These are phyloP conservation scores for Chrysosphaeria jannelii DNA, from an alignment of 2,329 filamentous ascomycete genomes.

Conservation along the genomic window DNA sequence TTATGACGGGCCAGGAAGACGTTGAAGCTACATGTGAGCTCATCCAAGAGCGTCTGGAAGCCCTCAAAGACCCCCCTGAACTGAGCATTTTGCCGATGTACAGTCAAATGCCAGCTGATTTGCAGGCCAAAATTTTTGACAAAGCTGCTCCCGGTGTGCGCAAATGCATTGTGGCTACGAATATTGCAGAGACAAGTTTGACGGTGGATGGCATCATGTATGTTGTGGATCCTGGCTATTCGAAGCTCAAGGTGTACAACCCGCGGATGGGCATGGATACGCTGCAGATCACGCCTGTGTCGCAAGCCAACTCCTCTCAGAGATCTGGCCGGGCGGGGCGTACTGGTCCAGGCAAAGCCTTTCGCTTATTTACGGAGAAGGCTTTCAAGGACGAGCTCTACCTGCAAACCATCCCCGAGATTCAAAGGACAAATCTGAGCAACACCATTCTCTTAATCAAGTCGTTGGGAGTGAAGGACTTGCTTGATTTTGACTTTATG, in stretches of 20 bases:
- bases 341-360: slow-evolving; percentile 86
- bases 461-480: slow-evolving; percentile 73
- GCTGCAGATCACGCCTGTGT: slow-evolving; percentile 88
- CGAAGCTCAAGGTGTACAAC: slow-evolving; percentile 96
- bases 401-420: slow-evolving; percentile 87
- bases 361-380: slow-evolving; percentile 75
- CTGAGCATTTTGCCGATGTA: slow-evolving; percentile 91
- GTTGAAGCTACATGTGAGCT: slow-evolving; percentile 93
- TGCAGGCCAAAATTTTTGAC: slow-evolving; percentile 96
- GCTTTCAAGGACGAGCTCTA: slow-evolving; percentile 93
- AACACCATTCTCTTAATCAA: slow-evolving; percentile 89
- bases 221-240: slow-evolving; percentile 85
- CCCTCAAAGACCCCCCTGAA: slow-evolving; percentile 82
- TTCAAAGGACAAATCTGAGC: slow-evolving; percentile 81
- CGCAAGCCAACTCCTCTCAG: slow-evolving; percentile 83
- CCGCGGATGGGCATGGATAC: slow-evolving; percentile 99
- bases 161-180: slow-evolving; percentile 94
- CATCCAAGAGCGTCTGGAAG: slow-evolving; percentile 57
- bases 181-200: slow-evolving; percentile 92
- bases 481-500: slow-evolving; percentile 97
- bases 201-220: slow-evolving; percentile 99
- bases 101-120: slow-evolving; percentile 95
- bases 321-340: slow-evolving; percentile 78
- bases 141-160: slow-evolving; percentile 65
- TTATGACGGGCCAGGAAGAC: slow-evolving; percentile 98